phyloP scores from a whole-genome alignment of 768 basidiomycete species.

The Hydnum rufescens region DNA sequence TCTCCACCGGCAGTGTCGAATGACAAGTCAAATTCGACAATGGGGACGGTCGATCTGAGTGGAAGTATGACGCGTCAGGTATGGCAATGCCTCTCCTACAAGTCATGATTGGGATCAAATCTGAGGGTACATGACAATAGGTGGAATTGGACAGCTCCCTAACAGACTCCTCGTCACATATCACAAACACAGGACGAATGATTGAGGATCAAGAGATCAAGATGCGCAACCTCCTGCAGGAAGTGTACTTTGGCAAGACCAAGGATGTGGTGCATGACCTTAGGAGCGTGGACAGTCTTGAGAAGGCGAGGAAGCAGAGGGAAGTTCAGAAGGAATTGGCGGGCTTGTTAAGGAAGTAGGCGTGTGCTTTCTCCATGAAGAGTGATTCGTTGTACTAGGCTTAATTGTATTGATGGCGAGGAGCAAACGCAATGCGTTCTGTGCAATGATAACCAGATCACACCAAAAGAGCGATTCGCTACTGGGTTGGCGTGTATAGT shows the following conservation, averaged over 20 bases:
- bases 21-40: slow-evolving; percentile 21
- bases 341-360: slow-evolving; percentile 43
- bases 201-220: slow-evolving; percentile 99
- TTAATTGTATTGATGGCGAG: too few relatives aligned
- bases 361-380: not conserved
- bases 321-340: slow-evolving; percentile 84
- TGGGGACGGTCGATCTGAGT: slow-evolving; percentile 52
- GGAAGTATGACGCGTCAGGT: slow-evolving; percentile 98
- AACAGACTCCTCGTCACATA: slow-evolving; percentile 63
- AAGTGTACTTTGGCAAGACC: slow-evolving; percentile 94
- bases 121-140: slow-evolving; percentile 21
- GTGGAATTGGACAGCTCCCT: slow-evolving; percentile 74
- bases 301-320: slow-evolving; percentile 56
- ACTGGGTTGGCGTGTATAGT: slow-evolving; percentile 90
- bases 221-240: slow-evolving; percentile 87
- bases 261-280: slow-evolving; percentile 88
- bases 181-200: slow-evolving; percentile 84
- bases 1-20: slow-evolving; percentile 15
- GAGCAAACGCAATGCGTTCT: too few relatives aligned
- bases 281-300: slow-evolving; percentile 69
- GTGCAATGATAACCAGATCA: too few relatives aligned
- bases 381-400: too few relatives aligned
- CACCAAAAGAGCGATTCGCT: too few relatives aligned
- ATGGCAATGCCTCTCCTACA: slow-evolving; percentile 15
- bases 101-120: not conserved